Base-by-base conservation (phyloP, 495 filamentous ascomycete species). In the Hypoxylon perforatum region DNA sequence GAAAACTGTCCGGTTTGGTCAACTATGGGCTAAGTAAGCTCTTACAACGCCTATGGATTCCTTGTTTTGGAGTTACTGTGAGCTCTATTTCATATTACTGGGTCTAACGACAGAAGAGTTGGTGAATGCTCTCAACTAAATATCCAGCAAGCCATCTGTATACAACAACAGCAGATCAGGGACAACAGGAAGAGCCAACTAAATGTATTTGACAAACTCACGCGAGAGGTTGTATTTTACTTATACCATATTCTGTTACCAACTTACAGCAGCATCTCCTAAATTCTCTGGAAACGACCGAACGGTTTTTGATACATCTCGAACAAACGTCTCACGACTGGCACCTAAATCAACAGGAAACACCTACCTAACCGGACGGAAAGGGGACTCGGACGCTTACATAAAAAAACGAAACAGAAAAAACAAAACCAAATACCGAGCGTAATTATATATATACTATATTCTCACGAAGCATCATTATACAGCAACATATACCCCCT, bases 401-500 rank as follows among this genome's bases (percentile, higher is more conserved):
- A 47, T n/a, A 33, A 41, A 54, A 52, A 49, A 30, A 39, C 1
- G 38, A 4, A 35, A 57, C 55, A 63, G 57, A 17, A 60, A 21
- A 28, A 52, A 3, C 25, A 55, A 64, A 38, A 41, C 28, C 19
- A 49, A 49, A 54, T 18, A 61, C 56, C 48, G 49, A 61, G 62
- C 67, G 54, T 38, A 61, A 51, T 38, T 57, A 69, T 61, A 65
- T 61, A 62, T 67, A 67, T 58, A 70, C 65, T 56, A 63, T 44
- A 67, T 58, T 67, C 65, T 64, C 65, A 65, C 65, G 61, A 61
- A 67, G 50, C 64, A 60, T 63, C 58, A 65, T n/a, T 73, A 57
- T 67, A 47, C 38, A 47, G 45, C 57, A 36, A 51, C 47, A 55
- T 63, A 70, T 70, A 70, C 62, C 67, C 67, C 61, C 63, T n/a